Evolutionary conservation across 805 yeast genomes (phyloP), one percentile per base, ranked within the genome.

Genomic region (Cyberlindnera japonica): DNA sequence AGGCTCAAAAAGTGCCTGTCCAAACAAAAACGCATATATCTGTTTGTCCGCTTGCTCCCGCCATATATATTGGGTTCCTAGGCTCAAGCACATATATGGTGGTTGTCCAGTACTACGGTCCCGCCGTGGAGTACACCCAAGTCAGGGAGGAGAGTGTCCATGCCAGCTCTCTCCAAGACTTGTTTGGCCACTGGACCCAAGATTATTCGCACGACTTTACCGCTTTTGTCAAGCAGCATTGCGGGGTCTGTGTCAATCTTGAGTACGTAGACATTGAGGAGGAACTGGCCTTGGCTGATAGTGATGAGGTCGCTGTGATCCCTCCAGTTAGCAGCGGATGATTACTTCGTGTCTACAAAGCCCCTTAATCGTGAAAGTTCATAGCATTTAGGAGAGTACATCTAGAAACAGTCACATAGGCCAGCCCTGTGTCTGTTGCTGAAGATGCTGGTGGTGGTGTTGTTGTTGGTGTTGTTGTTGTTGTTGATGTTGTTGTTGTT

Each of bases 241-340:
- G 55, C 36, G 52, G 54, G 3, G 29, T 51, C 3, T 45, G 54
- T 13, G 22, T 49, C 8, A 43, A 48, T 20, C 26, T 45, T 19
- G 52, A 51, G 16, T 51, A 51, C 31, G n/a, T 51, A 10, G 47
- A 49, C 12, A 17, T 38, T 8, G 37, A 26, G 5, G 21, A 26
- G 5, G 35, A 29, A 9, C 11, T 37, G 0, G 17, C 2, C 18
- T 21, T 47, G 25, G 18, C n/a, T 2, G 33, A 35, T 1, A 23
- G 26, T 0, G 52, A 49, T 33, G 54, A 51, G 23, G 36, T 51
- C 13, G 48, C 50, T 3, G 38, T 51, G 5, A 51, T 51, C 16
- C 55, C 55, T 1, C 55, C 55, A 1, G 55, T 51, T 6, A 49
- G 54, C 16, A 39, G 49, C 6, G 55, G 55, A 1, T 51, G 24